Conservation (phyloP, 495 filamentous ascomycete genomes). For the Podospora appendiculata region DNA sequence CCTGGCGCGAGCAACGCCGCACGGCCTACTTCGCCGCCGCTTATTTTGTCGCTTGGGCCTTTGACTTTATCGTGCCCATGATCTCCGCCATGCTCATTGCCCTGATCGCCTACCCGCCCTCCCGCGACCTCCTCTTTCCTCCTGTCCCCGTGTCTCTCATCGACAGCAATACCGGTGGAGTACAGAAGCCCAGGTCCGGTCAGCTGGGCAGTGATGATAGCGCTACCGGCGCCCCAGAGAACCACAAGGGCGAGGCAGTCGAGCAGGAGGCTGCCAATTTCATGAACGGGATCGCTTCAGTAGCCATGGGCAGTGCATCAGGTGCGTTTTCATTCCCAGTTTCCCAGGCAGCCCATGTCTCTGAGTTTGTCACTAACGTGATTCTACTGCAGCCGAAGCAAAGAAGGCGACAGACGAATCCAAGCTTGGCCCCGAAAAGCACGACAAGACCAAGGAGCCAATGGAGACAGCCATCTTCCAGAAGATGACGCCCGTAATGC, state of each 20-base stretch:
- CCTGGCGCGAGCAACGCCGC: constrained; percentile 66
- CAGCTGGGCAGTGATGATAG: constrained; percentile 71
- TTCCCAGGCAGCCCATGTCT: constrained; percentile 42
- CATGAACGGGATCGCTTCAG: constrained; percentile 63
- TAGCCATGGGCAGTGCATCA: constrained; percentile 67
- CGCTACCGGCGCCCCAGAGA: constrained; percentile 74
- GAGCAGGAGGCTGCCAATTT: constrained; percentile 82
- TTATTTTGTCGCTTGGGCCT: constrained; percentile 67
- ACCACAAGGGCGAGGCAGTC: constrained; percentile 77
- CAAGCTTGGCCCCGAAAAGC: constrained; percentile 30
- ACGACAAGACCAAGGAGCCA: constrained; percentile 81
- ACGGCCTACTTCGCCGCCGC: constrained; percentile 59
- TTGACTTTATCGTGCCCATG: constrained; percentile 65
- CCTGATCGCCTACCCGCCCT: constrained; percentile 59
- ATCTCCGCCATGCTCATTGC: constrained; percentile 50
- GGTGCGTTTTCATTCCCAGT: constrained; percentile 56
- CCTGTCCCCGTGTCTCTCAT: constrained; percentile 62
- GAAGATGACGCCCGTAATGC: constrained; percentile 71
- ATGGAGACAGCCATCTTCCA: constrained; percentile 73
- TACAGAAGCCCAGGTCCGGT: constrained; percentile 61
- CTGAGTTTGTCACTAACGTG: constrained; percentile 41
- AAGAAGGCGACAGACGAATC: constrained; percentile 45
- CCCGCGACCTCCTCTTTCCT: constrained; percentile 63
- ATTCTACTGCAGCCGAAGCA: constrained; percentile 55
- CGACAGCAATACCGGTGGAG: constrained; percentile 50